Evolutionary conservation across 768 basidiomycete species (phyloP).

Genomic region (Cubamyces lactineus): DNA sequence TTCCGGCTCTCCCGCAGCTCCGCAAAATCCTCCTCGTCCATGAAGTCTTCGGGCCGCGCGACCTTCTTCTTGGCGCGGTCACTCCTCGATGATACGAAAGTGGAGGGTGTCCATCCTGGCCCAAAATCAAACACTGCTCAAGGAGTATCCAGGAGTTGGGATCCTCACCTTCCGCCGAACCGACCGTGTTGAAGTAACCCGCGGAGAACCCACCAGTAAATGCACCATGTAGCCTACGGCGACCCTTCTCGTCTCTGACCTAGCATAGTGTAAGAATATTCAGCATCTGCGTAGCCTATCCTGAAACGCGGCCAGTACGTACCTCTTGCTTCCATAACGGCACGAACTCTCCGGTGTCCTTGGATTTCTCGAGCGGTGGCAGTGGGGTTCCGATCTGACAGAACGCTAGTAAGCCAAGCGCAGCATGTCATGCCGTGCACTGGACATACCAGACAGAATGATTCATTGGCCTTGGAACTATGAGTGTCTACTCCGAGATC

Average conservation of each 20-base stretch:
- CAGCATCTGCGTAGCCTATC: background rate
- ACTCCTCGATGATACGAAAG: slow-evolving; percentile 86
- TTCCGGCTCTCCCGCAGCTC: slow-evolving; percentile 75
- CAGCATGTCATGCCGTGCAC: no score
- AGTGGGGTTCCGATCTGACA: slow-evolving; percentile 89
- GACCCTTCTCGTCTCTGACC: slow-evolving; percentile 93
- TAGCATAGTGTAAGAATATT: slow-evolving; percentile 31
- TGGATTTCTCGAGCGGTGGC: slow-evolving; percentile 92
- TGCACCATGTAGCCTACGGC: slow-evolving; percentile 93
- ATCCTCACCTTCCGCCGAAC: slow-evolving; percentile 86
- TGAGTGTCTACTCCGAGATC: slow-evolving; percentile 76
- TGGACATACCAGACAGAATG: slow-evolving; percentile 74
- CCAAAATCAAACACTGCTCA: background rate
- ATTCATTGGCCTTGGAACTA: slow-evolving; percentile 74
- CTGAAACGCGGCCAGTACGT: slow-evolving; percentile 30
- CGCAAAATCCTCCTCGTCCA: slow-evolving; percentile 98
- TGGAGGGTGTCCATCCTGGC: slow-evolving; percentile 93
- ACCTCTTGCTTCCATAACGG: slow-evolving; percentile 99
- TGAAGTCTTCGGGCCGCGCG: slow-evolving; percentile 87
- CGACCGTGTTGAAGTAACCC: slow-evolving; percentile 95
- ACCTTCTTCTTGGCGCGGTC: slow-evolving; percentile 69
- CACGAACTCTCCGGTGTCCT: slow-evolving; percentile 92
- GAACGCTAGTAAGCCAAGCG: background rate
- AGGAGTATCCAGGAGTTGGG: background rate
- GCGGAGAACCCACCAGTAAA: slow-evolving; percentile 99